These are phyloP conservation scores for Mortierella claussenii DNA, from an alignment of 192 early-diverging fungal genomes.

Conservation along the genomic window DNA sequence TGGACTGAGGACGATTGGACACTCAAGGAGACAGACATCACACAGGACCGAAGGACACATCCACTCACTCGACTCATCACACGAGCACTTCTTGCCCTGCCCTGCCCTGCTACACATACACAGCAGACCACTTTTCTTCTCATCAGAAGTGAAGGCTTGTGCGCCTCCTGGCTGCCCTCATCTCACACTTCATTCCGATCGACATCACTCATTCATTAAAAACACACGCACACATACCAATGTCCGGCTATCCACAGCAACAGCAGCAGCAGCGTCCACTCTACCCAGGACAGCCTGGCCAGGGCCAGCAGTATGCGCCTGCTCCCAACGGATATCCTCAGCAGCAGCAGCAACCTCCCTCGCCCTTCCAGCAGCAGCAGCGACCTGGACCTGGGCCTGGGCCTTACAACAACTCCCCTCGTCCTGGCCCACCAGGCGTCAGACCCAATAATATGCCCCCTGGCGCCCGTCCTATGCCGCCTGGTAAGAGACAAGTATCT, in stretches of 20 bases:
- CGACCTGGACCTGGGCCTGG: slow-evolving; percentile 28
- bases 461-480: slow-evolving; percentile 27
- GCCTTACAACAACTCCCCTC: slow-evolving; percentile 12
- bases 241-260: slow-evolving; percentile 18
- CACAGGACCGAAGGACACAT: no score
- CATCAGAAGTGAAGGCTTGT: no score
- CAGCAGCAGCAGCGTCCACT: background rate
- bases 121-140: no score
- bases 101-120: no score
- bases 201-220: no score
- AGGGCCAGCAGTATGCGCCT: background rate
- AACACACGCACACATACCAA: no score
- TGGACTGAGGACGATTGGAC: no score
- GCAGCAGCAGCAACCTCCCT: background rate
- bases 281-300: background rate
- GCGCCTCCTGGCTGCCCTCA: no score
- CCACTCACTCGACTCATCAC: no score
- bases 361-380: slow-evolving; percentile 34
- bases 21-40: no score
- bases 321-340: background rate
- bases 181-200: no score
- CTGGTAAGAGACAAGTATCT: slow-evolving; percentile 10
- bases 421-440: slow-evolving; percentile 14
- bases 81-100: no score
- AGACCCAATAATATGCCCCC: slow-evolving; percentile 22